Base-by-base conservation (phyloP, 2,329 filamentous ascomycete species). In the Lithohypha guttulata region DNA sequence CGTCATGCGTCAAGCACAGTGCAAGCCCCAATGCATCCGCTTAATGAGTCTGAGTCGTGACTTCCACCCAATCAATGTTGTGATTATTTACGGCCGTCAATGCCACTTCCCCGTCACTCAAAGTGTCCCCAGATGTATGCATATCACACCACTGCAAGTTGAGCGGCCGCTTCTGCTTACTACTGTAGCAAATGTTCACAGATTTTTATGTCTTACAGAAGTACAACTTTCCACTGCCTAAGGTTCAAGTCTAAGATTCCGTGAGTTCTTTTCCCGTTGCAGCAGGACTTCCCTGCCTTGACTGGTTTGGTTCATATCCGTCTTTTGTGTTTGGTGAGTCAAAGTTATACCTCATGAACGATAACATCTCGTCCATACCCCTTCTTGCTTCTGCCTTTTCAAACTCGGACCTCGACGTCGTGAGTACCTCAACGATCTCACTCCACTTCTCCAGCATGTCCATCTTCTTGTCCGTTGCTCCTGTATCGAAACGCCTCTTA, bases 381-480 rank as follows among this genome's bases (percentile, higher is more conserved):
- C 11, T 17, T 34, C 31, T 20, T 10, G 31, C 31, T 34, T 34
- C 31, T 19, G 14, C 11, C 5, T 34, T 34, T 22, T 34, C 15
- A 6, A 10, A 17, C 11, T 20, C 31, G 15, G 31, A 34, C 19
- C 14, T 34, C 4, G 31, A 34, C 9, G 31, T 8, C n/a, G 20
- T 19, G 10, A 34, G 17, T 10, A 34, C 31, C 15, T 34, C 31
- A 11, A 34, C 7, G 13, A 34, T 34, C 4, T 21, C 31, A 21
- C 4, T 18, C 31, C 31, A 34, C 20, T 34, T 21, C 7, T 34
- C 8, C 6, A 33, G 18, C 30, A 33, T 33, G 9, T 20, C 30
- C 31, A 34, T 34, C 31, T 34, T 34, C 31, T 20, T 20, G 20
- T 34, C 6, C 11, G 19, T 6, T 11, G 20, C 20, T 14, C 31